phyloP scores from a whole-genome alignment of 225 moss, liverwort and hornwort genomes.

The Pseudoscleropodium purum region DNA sequence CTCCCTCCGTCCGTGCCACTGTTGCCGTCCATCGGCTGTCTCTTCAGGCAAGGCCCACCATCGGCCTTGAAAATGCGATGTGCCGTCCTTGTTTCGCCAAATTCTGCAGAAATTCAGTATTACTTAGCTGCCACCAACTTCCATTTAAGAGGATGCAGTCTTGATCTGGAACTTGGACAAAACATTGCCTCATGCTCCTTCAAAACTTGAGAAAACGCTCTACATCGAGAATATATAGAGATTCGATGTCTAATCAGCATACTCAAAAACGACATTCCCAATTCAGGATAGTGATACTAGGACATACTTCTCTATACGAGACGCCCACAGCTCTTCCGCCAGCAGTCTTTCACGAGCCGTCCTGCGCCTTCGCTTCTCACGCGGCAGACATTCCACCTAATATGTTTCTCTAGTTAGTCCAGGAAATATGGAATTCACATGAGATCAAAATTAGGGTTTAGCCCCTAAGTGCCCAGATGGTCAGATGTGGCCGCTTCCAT shows the following conservation, averaged over 20 bases:
- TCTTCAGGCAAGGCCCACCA: conserved; percentile 90
- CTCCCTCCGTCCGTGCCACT: conserved; percentile 81
- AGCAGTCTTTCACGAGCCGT: conserved; percentile 79
- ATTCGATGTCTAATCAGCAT: background rate
- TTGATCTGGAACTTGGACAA: background rate
- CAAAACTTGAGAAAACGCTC: background rate
- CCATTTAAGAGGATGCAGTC: background rate
- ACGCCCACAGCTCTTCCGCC: conserved; percentile 61
- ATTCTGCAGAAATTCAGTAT: conserved; percentile 31
- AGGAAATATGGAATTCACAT: background rate
- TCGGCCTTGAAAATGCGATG: conserved; percentile 45
- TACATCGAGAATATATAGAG: background rate
- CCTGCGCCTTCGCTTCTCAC: conserved; percentile 37
- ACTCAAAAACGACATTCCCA: background rate
- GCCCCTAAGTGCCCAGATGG: background rate
- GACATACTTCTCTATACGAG: conserved; percentile 72
- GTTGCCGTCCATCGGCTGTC: conserved; percentile 64
- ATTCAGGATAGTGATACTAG: background rate
- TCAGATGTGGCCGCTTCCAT: background rate
- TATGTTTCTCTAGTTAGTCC: background rate
- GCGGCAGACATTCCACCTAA: conserved; percentile 11
- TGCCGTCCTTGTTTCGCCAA: conserved; percentile 57
- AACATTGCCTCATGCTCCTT: background rate
- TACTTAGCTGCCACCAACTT: background rate
- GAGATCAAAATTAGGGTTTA: background rate